Conservation (phyloP, 805 yeast genomes). For the Sugiyamaella qingdaonensis region DNA sequence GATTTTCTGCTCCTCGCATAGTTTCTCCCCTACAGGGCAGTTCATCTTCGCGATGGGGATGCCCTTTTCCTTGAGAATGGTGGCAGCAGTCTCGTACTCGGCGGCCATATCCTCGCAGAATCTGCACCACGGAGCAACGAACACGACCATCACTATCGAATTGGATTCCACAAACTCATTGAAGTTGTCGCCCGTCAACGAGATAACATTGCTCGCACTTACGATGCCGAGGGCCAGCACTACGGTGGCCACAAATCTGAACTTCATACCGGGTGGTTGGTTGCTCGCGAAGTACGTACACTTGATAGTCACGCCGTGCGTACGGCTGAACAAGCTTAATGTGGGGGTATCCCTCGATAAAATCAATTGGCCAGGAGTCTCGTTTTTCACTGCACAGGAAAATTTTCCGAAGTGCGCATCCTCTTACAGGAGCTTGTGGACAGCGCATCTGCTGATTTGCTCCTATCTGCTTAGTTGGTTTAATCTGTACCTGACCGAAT, state of each 20-base stretch:
- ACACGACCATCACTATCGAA: constrained; percentile 75
- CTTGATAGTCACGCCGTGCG: no score
- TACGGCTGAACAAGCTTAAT: no score
- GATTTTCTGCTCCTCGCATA: constrained; percentile 64
- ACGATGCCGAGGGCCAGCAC: constrained; percentile 47
- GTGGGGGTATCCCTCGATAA: no score
- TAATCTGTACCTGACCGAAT: no score
- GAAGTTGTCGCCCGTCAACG: constrained; percentile 64
- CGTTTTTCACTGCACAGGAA: no score
- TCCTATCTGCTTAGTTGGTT: no score
- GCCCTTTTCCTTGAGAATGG: constrained; percentile 44
- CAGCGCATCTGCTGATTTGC: no score
- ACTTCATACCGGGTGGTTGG: constrained; percentile 40
- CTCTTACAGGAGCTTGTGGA: no score
- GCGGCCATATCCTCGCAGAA: constrained; percentile 75
- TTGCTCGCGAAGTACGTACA: no score
- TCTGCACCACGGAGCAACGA: constrained; percentile 98
- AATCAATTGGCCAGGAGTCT: no score
- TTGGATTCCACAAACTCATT: constrained; percentile 61
- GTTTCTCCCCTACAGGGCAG: constrained; percentile 70
- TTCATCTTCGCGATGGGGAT: constrained; percentile 55
- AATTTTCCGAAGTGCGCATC: no score
- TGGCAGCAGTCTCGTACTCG: constrained; percentile 63
- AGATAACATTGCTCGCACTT: constrained; percentile 82
- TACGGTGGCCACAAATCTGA: constrained; percentile 29